Conservation (phyloP, 768 basidiomycete genomes). For the Panus rudis region DNA sequence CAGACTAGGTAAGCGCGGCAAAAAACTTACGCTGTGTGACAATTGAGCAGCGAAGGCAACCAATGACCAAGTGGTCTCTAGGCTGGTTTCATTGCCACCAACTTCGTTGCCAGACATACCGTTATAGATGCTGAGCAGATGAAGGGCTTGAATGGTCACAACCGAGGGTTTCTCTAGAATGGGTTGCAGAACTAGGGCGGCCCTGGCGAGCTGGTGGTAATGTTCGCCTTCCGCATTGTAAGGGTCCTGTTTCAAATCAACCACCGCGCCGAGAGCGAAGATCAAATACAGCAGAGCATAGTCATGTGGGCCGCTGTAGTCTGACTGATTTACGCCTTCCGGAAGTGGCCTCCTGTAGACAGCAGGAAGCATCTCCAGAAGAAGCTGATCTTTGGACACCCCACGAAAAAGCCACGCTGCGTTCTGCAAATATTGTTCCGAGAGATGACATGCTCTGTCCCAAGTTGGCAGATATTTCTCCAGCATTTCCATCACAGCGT, state of each 20-base stretch:
- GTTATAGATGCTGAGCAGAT: conserved; percentile 63
- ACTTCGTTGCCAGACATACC: conserved; percentile 62
- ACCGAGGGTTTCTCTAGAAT: conserved; percentile 67
- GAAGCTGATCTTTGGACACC: conserved; percentile 43
- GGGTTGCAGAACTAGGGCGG: conserved; percentile 59
- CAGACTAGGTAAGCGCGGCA: conserved; percentile 18
- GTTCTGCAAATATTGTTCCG: conserved; percentile 39
- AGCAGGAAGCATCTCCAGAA: conserved; percentile 57
- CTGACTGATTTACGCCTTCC: conserved; percentile 19
- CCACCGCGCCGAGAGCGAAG: conserved; percentile 25
- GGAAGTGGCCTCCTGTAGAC: conserved; percentile 35
- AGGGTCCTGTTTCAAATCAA: conserved; percentile 24
- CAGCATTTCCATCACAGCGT: conserved; percentile 42
- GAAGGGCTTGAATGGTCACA: conserved; percentile 63
- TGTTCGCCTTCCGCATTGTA: conserved; percentile 39
- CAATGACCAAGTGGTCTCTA: conserved; percentile 26
- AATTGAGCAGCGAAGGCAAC: conserved; percentile 52
- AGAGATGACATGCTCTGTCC: conserved; percentile 39
- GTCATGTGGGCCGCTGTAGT: conserved; percentile 32
- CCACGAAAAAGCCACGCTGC: conserved; percentile 47
- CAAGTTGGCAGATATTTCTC: conserved; percentile 47
- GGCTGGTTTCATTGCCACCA: conserved; percentile 50
- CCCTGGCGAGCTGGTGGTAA: conserved; percentile 57
- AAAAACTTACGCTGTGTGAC: conserved; percentile 49
- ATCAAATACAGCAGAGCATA: conserved; percentile 25